These are phyloP conservation scores for Eucalyptus shirleyi DNA, from an alignment of 345 rosid species.

Conservation along the genomic window DNA sequence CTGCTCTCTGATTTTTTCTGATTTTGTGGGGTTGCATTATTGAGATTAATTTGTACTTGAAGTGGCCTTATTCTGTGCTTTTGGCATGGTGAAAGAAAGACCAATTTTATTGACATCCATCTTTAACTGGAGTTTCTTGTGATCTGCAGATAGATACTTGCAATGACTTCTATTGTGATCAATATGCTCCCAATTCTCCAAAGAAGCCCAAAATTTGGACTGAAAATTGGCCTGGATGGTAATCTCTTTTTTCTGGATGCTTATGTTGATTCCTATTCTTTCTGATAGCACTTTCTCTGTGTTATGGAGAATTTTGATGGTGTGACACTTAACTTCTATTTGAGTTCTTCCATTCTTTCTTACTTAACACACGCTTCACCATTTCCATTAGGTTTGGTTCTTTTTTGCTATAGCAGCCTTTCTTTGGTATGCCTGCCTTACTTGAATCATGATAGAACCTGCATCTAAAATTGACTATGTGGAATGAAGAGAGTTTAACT, in stretches of 20 bases:
- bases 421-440: not conserved
- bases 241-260: conserved; percentile 2
- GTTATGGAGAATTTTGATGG: not conserved
- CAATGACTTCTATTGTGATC: conserved; percentile 81
- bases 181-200: conserved; percentile 60
- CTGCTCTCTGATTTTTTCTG: not conserved
- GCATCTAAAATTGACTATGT: not conserved
- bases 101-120: not conserved
- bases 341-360: not conserved
- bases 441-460: not conserved
- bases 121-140: not conserved
- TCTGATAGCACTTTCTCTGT: not conserved
- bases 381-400: not conserved
- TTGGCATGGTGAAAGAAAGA: not conserved
- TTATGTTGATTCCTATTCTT: not conserved
- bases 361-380: not conserved
- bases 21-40: not conserved
- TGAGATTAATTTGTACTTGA: not conserved
- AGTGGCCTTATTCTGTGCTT: not conserved
- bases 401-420: not conserved
- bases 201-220: conserved; percentile 98
- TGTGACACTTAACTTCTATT: not conserved
- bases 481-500: not conserved
- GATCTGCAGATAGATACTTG: conserved; percentile 14
- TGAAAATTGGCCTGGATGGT: conserved; percentile 99